Base-by-base conservation (phyloP, 805 yeast species). In the Candida odintsovae region DNA sequence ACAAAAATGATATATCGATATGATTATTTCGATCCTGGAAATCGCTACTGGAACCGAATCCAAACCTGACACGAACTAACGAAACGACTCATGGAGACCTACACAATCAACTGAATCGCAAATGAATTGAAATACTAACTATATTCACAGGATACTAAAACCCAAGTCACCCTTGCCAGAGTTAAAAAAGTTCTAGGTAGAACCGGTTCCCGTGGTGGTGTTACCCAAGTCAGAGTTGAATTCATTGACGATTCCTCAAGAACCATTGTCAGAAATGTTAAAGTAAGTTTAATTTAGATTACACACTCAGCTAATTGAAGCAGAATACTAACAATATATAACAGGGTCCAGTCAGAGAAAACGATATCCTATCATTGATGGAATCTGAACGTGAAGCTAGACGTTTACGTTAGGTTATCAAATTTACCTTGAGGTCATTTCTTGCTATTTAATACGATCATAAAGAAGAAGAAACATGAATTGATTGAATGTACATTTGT, bases 171-270 rank as follows among this genome's bases (percentile, higher is more conserved):
- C 81, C 88, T 92, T 77, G 99, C 98, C 74, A 92, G 92, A 83
- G 99, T 92, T 72, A 89, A 89, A 78, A 94, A 92, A 82, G 98
- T 92, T 75, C 83, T 92, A 77, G 98, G 98, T 76, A 92, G 99
- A 80, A 92, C 99, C 85, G 99, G 99, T 75, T 92, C 99, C 75
- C 92, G 98, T 81, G 98, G 98, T 86, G 97, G 97, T 82, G 96
- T 88, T 76, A 88, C 96, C 78, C 96, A 88, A 78, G 96, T 89
- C 77, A 88, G 96, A 77, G 96, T 88, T 70, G 96, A 88, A 77
- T 89, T 88, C 84, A 79, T 88, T 72, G 96, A 89, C 70, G 96
- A 89, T 74, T 79, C 90, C 69, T 79, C 94, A 76, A 86, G 96
- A 82, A 85, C 94, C 70, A 88, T 88, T 68, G 95, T 88, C 81